Evolutionary conservation across 1,284 basidiomycete genomes (phyloP).

Genomic region (Tilletiaria anomala): DNA sequence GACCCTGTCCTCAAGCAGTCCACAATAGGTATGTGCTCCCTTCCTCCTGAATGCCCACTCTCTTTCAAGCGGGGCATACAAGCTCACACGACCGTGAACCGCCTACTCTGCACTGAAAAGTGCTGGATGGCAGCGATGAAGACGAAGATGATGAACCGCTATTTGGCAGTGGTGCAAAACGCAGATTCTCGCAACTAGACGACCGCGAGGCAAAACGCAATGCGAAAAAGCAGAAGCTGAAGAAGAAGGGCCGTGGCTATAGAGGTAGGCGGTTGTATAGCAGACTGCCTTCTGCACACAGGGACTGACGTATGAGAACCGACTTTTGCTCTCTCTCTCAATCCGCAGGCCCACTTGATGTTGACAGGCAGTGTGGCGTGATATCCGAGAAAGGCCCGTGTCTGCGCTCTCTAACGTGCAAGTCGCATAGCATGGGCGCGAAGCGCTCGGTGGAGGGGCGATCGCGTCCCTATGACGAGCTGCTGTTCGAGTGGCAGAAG

Average conservation of each 20-base stretch:
- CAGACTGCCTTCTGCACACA: neutral
- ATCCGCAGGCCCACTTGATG: conserved; percentile 45
- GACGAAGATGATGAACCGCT: no score
- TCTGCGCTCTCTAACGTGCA: conserved; percentile 92
- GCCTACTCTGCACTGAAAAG: no score
- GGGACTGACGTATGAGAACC: neutral
- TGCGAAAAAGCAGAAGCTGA: conserved; percentile 4
- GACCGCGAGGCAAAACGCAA: conserved; percentile 1
- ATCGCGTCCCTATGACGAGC: conserved; percentile 67
- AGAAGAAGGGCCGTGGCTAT: conserved; percentile 18
- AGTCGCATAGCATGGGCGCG: conserved; percentile 92
- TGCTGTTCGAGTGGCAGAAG: conserved; percentile 71
- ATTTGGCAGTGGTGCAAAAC: neutral
- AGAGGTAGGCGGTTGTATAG: conserved; percentile 5
- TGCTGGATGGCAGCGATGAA: no score
- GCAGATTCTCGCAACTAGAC: neutral
- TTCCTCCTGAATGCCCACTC: no score
- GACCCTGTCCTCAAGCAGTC: neutral
- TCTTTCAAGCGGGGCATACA: no score
- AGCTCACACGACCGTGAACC: no score
- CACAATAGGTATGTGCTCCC: no score
- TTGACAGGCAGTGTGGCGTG: conserved; percentile 88
- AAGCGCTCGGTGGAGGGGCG: conserved; percentile 83
- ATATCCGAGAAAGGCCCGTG: conserved; percentile 94
- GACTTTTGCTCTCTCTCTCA: neutral